A percentile compares a stretch with the other conserved stretches of the same genome.
Evolutionary conservation across 192 early-diverging fungal species (phyloP).

Genomic region (Backusella tuberculispora): DNA sequence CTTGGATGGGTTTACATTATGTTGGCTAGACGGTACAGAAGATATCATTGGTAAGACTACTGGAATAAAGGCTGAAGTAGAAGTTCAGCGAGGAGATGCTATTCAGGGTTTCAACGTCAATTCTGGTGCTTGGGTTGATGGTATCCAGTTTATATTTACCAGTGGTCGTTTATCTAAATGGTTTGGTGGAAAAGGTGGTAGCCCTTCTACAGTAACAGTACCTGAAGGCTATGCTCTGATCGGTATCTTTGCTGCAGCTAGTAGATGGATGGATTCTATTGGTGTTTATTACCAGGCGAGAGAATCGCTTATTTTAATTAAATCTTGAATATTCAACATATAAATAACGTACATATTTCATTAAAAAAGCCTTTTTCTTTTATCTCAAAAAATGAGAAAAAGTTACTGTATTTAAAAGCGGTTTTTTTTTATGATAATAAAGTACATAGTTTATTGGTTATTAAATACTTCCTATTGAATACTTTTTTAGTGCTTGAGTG

Average conservation of each 20-base stretch:
- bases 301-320: background rate
- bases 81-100: constrained; percentile 51
- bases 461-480: too few relatives aligned
- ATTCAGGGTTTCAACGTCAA: constrained; percentile 52
- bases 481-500: too few relatives aligned
- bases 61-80: constrained; percentile 41
- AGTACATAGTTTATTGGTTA: too few relatives aligned
- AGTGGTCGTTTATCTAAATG: constrained; percentile 56
- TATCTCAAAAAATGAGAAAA: too few relatives aligned
- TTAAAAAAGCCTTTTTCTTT: too few relatives aligned
- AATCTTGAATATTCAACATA: background rate
- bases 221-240: constrained; percentile 57
- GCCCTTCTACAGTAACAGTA: constrained; percentile 44
- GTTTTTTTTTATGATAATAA: too few relatives aligned
- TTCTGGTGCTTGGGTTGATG: constrained; percentile 66
- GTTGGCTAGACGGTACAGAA: constrained; percentile 48
- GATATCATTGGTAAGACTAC: constrained; percentile 46
- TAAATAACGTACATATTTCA: too few relatives aligned
- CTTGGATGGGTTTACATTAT: constrained; percentile 56
- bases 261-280: constrained; percentile 56
- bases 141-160: constrained; percentile 57
- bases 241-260: constrained; percentile 59
- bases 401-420: too few relatives aligned
- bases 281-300: constrained; percentile 49
- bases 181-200: constrained; percentile 60